Evolutionary conservation across 1,284 basidiomycete species (phyloP).

Genomic region (Ustilago tritici): DNA sequence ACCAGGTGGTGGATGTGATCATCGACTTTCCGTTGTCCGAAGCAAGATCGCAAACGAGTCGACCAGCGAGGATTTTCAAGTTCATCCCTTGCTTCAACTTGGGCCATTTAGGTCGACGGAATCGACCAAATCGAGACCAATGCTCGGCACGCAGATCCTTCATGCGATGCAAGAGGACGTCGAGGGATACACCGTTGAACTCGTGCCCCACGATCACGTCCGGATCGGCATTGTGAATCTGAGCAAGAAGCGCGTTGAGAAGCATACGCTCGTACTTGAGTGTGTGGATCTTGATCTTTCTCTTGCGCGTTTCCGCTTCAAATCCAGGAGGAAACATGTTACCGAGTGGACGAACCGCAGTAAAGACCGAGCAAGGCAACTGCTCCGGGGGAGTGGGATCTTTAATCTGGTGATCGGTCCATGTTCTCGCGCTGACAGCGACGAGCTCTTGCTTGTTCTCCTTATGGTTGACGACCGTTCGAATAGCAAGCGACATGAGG

Average conservation of each 20-base stretch:
- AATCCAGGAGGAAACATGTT: constrained; percentile 89
- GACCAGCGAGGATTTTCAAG: constrained; percentile 83
- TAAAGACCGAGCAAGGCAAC: constrained; percentile 84
- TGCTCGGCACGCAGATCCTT: constrained; percentile 79
- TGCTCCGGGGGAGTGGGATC: constrained; percentile 71
- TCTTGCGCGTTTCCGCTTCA: constrained; percentile 73
- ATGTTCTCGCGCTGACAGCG: constrained; percentile 84
- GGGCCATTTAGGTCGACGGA: constrained; percentile 85
- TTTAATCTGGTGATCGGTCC: constrained; percentile 75
- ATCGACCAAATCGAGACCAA: constrained; percentile 93
- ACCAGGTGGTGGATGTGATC: constrained; percentile 88
- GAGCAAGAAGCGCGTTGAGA: constrained; percentile 84
- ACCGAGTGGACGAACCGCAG: constrained; percentile 88
- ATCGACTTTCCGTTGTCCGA: constrained; percentile 89
- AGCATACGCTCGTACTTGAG: constrained; percentile 82
- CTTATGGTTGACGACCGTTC: constrained; percentile 93
- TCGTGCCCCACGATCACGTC: constrained; percentile 96
- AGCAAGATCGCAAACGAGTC: constrained; percentile 90
- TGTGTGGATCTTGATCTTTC: constrained; percentile 78
- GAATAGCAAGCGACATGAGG: constrained; percentile 86
- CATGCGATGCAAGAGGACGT: constrained; percentile 91
- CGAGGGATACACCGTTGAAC: constrained; percentile 89
- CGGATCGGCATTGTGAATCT: constrained; percentile 87
- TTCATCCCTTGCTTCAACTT: constrained; percentile 81
- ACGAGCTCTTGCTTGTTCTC: constrained; percentile 95